Base-by-base conservation (phyloP, 2,329 filamentous ascomycete species). In the Sclerotinia glacialis region DNA sequence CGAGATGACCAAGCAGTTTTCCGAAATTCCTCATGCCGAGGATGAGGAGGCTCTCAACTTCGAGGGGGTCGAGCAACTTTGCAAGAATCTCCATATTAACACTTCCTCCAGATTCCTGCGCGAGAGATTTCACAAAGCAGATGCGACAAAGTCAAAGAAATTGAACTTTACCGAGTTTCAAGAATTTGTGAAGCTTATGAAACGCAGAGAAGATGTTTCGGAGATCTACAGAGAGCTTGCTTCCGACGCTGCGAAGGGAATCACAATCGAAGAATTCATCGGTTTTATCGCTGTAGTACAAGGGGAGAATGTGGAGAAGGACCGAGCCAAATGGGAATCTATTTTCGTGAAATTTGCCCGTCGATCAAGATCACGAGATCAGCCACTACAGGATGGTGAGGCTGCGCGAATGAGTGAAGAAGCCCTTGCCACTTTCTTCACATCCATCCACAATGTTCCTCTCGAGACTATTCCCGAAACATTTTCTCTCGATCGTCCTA, bases 31-130 rank as follows among this genome's bases (percentile, higher is more conserved):
- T 11, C 81, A 83, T 65, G 76, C 77, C 3, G 78, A 82, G 7
- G 86, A 86, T 37, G 85, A 89, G 8, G 89, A 93, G 72, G 86
- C 85, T 64, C 86, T 98, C 63, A 89, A 94, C 71, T 86, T 96
- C 64, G 82, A 83, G 21, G 91, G 90, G 14, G 89, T 97, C 40
- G 89, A 93, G 76, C 88, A 89, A 67, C 83, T 98, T 18, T 98
- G 95, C 79, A 90, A 90, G 68, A 93, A 89, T 74, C 82, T 98
- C 56, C 93, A 98, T 77, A 97, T 99, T 73, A 93, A 97, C 77
- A 92, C 91, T 74, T 90, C 92, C 2, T 86, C 89, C 68, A 85
- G 86, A 65, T 89, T 90, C 55, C 81, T 98, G 5, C 86, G 86
- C 65, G 82, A 84, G 42, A 91, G 90, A 72, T 97, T 98, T 73